Percentiles rank a stretch among this genome's conserved stretches.
Conservation (phyloP, 495 filamentous ascomycete genomes). For the Xylaria scruposa region DNA sequence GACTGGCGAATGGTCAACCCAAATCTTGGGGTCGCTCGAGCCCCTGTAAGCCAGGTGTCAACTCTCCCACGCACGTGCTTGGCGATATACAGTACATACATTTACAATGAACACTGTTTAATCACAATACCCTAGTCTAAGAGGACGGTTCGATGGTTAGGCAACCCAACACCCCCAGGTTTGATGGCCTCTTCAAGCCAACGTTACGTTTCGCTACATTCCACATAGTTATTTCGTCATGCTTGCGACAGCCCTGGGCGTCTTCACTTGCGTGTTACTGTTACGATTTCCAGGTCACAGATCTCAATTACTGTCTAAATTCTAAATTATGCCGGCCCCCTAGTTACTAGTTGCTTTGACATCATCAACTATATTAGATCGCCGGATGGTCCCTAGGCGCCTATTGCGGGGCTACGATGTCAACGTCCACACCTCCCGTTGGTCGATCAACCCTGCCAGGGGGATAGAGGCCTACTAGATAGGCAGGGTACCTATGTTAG, state of each 20-base stretch:
- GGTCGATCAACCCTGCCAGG: conserved; percentile 18
- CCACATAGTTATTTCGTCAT: background rate
- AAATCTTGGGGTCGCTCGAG: conserved; percentile 13
- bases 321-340: background rate
- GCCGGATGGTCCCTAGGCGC: conserved; percentile 11
- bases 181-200: background rate
- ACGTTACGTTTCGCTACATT: background rate
- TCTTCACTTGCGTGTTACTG: background rate
- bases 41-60: background rate
- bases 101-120: background rate
- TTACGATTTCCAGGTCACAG: background rate
- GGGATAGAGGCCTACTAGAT: conserved; percentile 1
- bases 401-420: conserved; percentile 3
- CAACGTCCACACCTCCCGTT: conserved; percentile 10
- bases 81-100: conserved; percentile 6
- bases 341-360: background rate
- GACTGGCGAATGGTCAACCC: conserved; percentile 4
- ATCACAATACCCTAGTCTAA: background rate
- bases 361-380: conserved; percentile 3
- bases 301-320: background rate
- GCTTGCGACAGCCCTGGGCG: background rate
- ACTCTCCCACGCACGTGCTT: conserved; percentile 2
- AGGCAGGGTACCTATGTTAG: background rate
- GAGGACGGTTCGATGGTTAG: background rate
- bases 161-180: conserved; percentile 6